Evolutionary conservation across 495 filamentous ascomycete genomes (phyloP), one percentile per base, ranked within the genome.

Genomic region (Aspergillus steynii): DNA sequence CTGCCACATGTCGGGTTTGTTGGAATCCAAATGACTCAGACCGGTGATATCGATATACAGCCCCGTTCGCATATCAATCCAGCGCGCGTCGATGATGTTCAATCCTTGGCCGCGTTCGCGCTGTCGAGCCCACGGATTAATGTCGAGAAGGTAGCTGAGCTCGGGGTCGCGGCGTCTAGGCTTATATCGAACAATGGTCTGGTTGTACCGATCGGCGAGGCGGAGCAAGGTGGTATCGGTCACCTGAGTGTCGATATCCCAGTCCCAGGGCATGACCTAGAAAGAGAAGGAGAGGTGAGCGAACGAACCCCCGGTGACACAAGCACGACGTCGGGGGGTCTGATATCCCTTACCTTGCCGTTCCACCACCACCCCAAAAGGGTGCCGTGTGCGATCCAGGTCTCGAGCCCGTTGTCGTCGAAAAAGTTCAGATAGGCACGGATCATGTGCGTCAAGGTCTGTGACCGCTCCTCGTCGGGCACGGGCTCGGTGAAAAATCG

Each of bases 291-390:
- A 29, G 29, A 34, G 9, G 32, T 50, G 14, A 52, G 45, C 49
- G 47, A 48, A 25, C 42, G 15, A 51, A 46, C 5, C 10, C 4
- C 27, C 3, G 50, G 53, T 51, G 20, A 29, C 15, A 15, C 26
- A 26, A 42, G 12, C 10, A 42, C 12, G 9, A 12, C 9, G 14
- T 42, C 12, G 37, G 37, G 37, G 4, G 37, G 37, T 10, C 37
- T 14, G 10, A 14, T 42, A 14, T 42, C 10, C 29, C 64, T 26
- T 71, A 86, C 85, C 74, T 84, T 83, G 20, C 86, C 89, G 67
- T 92, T 93, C 92, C 92, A 96, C 90, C 90, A 95, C 91, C 91
- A 96, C 12, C 92, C 92, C 52, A 96, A 74, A 50, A 96, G 77
- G 15, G 91, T 93, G 27, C 92, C 92, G 72, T 96, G 92, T 37